Base-by-base conservation (phyloP, 2,329 filamentous ascomycete species). In the Colletotrichum sublineola region DNA sequence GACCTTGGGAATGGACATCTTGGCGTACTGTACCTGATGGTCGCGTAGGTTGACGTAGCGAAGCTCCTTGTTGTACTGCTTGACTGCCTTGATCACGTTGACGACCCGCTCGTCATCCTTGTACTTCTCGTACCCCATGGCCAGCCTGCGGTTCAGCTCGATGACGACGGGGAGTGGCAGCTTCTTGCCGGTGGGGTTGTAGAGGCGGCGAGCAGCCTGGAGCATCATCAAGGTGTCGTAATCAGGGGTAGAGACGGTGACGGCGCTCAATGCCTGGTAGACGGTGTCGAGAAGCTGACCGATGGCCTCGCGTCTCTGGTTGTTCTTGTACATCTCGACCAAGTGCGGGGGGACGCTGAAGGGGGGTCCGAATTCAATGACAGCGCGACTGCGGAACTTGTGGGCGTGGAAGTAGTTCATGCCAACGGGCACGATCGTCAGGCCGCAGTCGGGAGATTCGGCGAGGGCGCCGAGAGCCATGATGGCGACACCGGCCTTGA, bases 401-500 rank as follows among this genome's bases (percentile, higher is more conserved):
- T 99, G 96, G 0, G 96, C 94, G 82, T 98, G 96, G 84, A 99
- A 99, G 83, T 99, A 99, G 83, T 99, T 99, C 96, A 99, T 98
- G 77, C 96, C 96, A 63, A 96, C 95, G 4, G 96, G 96, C 33
- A 99, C 94, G 77, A 99, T 98, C 82, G 95, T 97, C 74, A 99
- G 86, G 40, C 94, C 94, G 79, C 94, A 97, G 75, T 96, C 88
- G 3, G 95, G 95, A 74, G 95, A 91, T 68, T 94, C 92, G 6
- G 94, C 94, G 63, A 98, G 86, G 1, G 96, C 93, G 50, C 96
- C 96, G 46, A 99, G 88, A 15, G 96, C 96, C 96, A 99, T 99
- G 79, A 99, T 96, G 71, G 96, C 96, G 73, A 99, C 94, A 81
- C 96, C 96, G 77, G 96, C 96, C 87, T 98, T 98, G 74, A 98